phyloP scores from a whole-genome alignment of 257 asterid species.

The Echium plantagineum region DNA sequence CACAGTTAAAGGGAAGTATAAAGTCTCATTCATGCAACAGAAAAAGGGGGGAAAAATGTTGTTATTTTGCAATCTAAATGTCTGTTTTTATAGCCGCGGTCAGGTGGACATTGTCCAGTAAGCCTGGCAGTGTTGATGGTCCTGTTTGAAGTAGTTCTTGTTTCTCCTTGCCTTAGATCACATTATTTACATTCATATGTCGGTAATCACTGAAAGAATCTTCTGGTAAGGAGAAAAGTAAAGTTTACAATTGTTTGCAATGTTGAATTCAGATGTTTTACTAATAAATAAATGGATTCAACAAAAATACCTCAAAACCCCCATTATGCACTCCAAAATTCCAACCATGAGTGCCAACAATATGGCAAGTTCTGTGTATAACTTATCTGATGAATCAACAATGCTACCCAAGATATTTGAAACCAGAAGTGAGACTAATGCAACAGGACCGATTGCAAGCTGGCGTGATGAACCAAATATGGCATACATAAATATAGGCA shows the following conservation, averaged over 20 bases:
- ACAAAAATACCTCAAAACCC: slow-evolving; percentile 59
- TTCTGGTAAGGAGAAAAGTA: not conserved
- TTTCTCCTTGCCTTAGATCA: slow-evolving; percentile 3
- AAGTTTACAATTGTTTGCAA: not conserved
- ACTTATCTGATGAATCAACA: slow-evolving; percentile 68
- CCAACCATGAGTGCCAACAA: slow-evolving; percentile 96
- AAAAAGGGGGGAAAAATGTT: not conserved
- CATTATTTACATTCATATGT: not conserved
- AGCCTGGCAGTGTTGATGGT: not conserved
- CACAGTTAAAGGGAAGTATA: not conserved
- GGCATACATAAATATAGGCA: slow-evolving; percentile 87
- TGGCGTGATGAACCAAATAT: slow-evolving; percentile 97
- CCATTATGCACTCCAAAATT: slow-evolving; percentile 83
- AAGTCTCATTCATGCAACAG: not conserved
- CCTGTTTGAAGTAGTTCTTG: not conserved
- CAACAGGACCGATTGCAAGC: slow-evolving; percentile 99
- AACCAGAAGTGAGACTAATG: slow-evolving; percentile 86
- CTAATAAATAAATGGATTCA: slow-evolving; percentile 15
- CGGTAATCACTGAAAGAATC: not conserved
- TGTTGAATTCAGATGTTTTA: not conserved
- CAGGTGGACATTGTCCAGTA: not conserved
- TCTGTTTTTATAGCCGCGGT: not conserved
- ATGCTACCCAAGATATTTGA: slow-evolving; percentile 81
- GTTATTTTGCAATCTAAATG: no score
- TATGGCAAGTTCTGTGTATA: slow-evolving; percentile 93